Conservation (phyloP, 805 yeast genomes). For the Gaillardinia entomophila region DNA sequence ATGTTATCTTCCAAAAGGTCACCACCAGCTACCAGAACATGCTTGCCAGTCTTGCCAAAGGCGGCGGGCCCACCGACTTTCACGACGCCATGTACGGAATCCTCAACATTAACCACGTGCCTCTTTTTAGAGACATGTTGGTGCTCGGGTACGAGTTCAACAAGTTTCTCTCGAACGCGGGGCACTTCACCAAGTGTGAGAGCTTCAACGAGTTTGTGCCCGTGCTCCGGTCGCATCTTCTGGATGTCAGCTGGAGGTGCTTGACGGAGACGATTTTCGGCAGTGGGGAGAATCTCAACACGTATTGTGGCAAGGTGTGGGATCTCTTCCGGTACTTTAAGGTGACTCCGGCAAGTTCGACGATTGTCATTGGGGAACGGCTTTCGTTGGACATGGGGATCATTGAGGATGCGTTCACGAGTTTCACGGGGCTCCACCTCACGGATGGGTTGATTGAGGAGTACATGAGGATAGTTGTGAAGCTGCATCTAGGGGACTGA, state of each 20-base stretch:
- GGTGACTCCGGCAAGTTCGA: not conserved
- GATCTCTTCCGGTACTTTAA: slow-evolving; percentile 16
- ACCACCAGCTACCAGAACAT: not conserved
- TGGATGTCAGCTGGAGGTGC: not conserved
- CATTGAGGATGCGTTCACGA: slow-evolving; percentile 8
- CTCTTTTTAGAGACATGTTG: not conserved
- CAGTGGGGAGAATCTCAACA: slow-evolving; percentile 13
- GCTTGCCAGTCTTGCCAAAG: not conserved
- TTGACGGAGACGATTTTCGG: slow-evolving; percentile 12
- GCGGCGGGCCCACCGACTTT: not conserved
- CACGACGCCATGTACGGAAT: not conserved
- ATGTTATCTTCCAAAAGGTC: not conserved
- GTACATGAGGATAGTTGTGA: slow-evolving; percentile 18
- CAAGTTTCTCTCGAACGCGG: not conserved
- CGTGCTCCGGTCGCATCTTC: not conserved
- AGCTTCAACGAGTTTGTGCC: not conserved
- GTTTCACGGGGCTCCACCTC: slow-evolving; percentile 15
- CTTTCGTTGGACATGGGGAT: slow-evolving; percentile 12
- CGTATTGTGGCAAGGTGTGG: slow-evolving; percentile 18
- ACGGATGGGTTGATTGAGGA: slow-evolving; percentile 12
- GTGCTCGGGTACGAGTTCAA: not conserved
- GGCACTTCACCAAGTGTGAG: too few relatives aligned
- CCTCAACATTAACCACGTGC: not conserved
- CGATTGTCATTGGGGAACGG: slow-evolving; percentile 10
- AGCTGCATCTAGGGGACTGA: slow-evolving; percentile 6